These are phyloP conservation scores for Helminthosporium solani DNA, from an alignment of 2,329 filamentous ascomycete genomes.

Conservation along the genomic window DNA sequence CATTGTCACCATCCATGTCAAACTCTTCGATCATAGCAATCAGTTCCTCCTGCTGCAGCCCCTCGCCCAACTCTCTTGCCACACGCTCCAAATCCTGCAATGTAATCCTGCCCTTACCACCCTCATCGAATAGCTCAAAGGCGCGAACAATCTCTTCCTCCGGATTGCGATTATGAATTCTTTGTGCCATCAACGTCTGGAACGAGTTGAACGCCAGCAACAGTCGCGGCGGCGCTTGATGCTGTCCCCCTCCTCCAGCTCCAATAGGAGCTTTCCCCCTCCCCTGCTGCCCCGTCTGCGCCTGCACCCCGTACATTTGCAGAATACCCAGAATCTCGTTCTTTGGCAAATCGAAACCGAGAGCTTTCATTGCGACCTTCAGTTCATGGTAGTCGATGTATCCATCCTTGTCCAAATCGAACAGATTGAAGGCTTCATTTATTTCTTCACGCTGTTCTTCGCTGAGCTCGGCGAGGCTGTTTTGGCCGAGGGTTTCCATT, in stretches of 20 bases:
- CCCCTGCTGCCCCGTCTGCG: constrained; percentile 6
- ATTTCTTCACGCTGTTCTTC: constrained; percentile 94
- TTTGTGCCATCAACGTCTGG: constrained; percentile 71
- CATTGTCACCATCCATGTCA: constrained; percentile 90
- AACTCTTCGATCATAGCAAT: constrained; percentile 98
- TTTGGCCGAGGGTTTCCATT: constrained; percentile 49
- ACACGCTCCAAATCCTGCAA: constrained; percentile 84
- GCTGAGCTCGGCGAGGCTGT: constrained; percentile 59
- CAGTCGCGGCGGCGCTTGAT: constrained; percentile 52
- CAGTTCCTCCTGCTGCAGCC: constrained; percentile 88
- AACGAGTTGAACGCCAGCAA: constrained; percentile 72
- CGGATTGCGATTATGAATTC: constrained; percentile 81
- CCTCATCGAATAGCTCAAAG: constrained; percentile 90
- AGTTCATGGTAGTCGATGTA: constrained; percentile 98
- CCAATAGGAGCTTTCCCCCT: constrained; percentile 7
- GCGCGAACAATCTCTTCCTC: constrained; percentile 88
- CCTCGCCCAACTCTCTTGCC: constrained; percentile 87
- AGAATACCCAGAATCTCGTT: constrained; percentile 79
- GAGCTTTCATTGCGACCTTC: constrained; percentile 90
- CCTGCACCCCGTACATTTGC: constrained; percentile 65
- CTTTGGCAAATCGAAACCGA: constrained; percentile 90
- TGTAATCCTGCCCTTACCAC: constrained; percentile 87
- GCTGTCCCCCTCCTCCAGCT: constrained; percentile 4
- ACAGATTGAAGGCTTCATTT: constrained; percentile 92
- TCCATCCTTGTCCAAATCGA: constrained; percentile 93